These are phyloP conservation scores for Metschnikowia gelsemii DNA, from an alignment of 805 yeast genomes.

Conservation along the genomic window DNA sequence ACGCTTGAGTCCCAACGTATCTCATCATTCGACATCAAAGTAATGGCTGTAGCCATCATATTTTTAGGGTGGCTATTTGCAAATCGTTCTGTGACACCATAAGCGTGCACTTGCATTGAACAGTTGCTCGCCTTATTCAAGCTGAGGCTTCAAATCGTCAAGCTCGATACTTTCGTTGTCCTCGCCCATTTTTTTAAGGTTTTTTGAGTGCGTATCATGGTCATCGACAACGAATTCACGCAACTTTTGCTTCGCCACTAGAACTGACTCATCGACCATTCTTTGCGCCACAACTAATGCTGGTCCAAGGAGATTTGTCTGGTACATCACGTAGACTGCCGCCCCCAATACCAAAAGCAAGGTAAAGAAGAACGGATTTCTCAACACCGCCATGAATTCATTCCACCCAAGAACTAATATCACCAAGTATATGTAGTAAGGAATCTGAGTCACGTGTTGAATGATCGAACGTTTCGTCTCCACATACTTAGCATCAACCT, in stretches of 20 bases:
- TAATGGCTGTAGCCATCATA: too few relatives aligned
- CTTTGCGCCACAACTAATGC: conserved; percentile 58
- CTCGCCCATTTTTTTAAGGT: conserved; percentile 17
- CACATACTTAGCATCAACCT: conserved; percentile 73
- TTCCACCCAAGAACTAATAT: conserved; percentile 89
- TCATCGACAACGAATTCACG: conserved; percentile 60
- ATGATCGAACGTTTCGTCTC: conserved; percentile 89
- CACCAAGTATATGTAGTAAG: conserved; percentile 74
- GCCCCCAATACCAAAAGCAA: conserved; percentile 57
- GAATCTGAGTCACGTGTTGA: conserved; percentile 75
- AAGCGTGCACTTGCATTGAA: not conserved
- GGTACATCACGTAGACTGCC: conserved; percentile 64
- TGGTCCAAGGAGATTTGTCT: conserved; percentile 74
- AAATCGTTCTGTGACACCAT: too few relatives aligned
- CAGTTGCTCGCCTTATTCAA: conserved; percentile 1
- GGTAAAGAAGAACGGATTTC: conserved; percentile 81
- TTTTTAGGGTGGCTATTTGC: too few relatives aligned
- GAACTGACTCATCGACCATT: conserved; percentile 55
- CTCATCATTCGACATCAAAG: too few relatives aligned
- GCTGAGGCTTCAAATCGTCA: conserved; percentile 15
- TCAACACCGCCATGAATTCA: conserved; percentile 82
- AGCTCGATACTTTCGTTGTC: conserved; percentile 21
- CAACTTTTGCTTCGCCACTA: conserved; percentile 58
- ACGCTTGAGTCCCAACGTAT: too few relatives aligned
- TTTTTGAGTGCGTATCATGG: conserved; percentile 25